Evolutionary conservation across 805 yeast species (phyloP), one percentile per base, ranked within the genome.

Genomic region (Ogataea siamensis): DNA sequence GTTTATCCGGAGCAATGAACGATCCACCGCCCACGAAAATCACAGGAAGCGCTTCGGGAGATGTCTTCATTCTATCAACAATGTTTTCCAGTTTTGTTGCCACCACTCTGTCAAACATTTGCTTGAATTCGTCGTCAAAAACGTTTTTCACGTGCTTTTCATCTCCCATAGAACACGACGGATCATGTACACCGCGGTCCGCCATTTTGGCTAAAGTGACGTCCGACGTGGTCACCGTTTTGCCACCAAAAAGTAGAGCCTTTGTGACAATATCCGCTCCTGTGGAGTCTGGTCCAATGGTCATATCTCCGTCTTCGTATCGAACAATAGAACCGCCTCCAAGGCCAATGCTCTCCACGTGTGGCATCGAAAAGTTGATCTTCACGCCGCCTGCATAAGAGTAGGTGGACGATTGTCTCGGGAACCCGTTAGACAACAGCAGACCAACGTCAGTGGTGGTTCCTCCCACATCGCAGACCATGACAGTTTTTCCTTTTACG

Each of bases 11-110:
- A 11, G 63, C 63, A 36, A 71, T 65, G 40, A 71, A 63, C 2
- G 76, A 70, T 7, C 75, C 76, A 28, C 76, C 76, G 28, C 76
- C 76, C 25, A 71, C 76, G 5, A 67, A 51, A n/a, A 71, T 37
- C 1, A 68, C 69, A 0, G 71, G 67, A 7, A 70, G 46, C 9
- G 36, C 43, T 3, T 66, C 72, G 4, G 71, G 68, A 16, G 59
- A 57, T 2, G 73, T 69, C 49, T 66, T 68, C 66, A 71, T 68
- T 29, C 63, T 43, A 46, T 71, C 76, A 34, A 71, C 61, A 5
- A 67, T 60, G 10, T 22, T 42, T 39, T 67, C 74, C 5, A 70
- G 45, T 47, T 56, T 60, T 11, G 12, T 16, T 33, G 55, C 59
- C 12, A 38, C 28, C 5, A 23, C 22, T 16, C 24, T 28, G n/a